A percentile compares a stretch with the other conserved stretches of the same genome.
Conservation (phyloP, 192 early-diverging fungal genomes). For the Entomortierella parvispora region DNA sequence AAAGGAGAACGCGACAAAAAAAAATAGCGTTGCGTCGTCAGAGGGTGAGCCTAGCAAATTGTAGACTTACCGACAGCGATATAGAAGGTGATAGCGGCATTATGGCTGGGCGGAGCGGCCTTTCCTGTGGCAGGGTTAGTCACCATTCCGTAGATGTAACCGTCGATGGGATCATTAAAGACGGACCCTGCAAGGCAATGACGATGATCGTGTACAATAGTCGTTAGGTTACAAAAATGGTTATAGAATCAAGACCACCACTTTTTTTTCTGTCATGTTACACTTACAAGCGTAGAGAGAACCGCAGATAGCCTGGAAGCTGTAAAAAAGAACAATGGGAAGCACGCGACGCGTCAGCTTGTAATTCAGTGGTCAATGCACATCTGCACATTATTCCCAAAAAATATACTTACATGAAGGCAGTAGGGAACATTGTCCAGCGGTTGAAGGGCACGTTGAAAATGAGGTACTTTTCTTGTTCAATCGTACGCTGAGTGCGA, state of each 20-base stretch:
- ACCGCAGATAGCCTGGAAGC: conserved; percentile 66
- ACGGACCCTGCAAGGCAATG: conserved; percentile 61
- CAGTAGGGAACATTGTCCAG: conserved; percentile 69
- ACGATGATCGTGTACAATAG: not conserved
- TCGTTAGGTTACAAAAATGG: not conserved
- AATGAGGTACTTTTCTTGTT: conserved; percentile 43
- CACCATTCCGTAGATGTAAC: conserved; percentile 39
- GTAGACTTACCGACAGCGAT: conserved; percentile 58
- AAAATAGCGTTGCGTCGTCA: not conserved
- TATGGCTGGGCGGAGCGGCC: conserved; percentile 49
- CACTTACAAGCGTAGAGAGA: conserved; percentile 69
- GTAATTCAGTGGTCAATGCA: not conserved
- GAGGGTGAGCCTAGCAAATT: not conserved
- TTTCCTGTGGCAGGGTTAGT: conserved; percentile 21
- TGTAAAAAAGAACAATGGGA: conserved; percentile 18
- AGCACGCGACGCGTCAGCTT: not conserved
- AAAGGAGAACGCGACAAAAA: not conserved
- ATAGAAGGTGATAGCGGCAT: conserved; percentile 70
- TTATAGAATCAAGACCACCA: not conserved
- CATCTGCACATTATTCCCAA: too few relatives aligned
- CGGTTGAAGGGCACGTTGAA: conserved; percentile 58
- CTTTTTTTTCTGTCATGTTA: not conserved
- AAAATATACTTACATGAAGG: conserved; percentile 55
- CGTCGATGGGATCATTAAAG: conserved; percentile 70
- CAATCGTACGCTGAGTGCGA: conserved; percentile 28